Percentiles rank a stretch among this genome's conserved stretches.
These are phyloP conservation scores for Microcyclospora tardicrescens DNA, from an alignment of 2,329 filamentous ascomycete genomes.

Conservation along the genomic window DNA sequence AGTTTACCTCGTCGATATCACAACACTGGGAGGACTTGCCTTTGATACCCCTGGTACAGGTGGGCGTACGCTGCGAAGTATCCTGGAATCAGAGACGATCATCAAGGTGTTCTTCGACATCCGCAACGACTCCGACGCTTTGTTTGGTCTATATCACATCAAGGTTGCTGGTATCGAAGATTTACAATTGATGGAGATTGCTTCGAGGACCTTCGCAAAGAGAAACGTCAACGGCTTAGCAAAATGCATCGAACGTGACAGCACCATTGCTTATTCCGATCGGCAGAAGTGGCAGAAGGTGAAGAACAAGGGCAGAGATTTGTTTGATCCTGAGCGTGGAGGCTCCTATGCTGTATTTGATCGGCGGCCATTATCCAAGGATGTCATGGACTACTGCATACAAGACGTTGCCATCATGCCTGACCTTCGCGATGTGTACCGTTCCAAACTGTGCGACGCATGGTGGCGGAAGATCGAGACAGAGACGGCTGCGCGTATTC, in stretches of 20 bases:
- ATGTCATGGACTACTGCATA: constrained; percentile 32
- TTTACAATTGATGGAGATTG: constrained; percentile 45
- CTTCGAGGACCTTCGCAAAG: constrained; percentile 21
- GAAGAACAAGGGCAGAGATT: constrained; percentile 27
- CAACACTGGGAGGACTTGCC: constrained; percentile 23
- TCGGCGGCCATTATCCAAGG: constrained; percentile 27
- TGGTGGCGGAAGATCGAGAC: too few species aligned
- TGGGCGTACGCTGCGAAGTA: constrained; percentile 20
- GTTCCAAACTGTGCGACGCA: too few species aligned
- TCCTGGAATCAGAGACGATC: constrained; percentile 34
- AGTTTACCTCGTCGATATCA: constrained; percentile 37
- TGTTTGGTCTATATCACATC: constrained; percentile 36
- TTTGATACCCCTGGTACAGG: constrained; percentile 25
- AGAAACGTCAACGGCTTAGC: constrained; percentile 22
- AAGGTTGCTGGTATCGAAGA: constrained; percentile 35
- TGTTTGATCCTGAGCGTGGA: constrained; percentile 31
- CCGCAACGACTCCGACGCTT: constrained; percentile 44
- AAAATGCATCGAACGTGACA: constrained; percentile 24
- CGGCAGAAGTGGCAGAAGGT: constrained; percentile 16
- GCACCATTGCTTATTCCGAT: constrained; percentile 3
- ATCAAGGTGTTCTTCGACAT: constrained; percentile 47
- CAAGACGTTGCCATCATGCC: constrained; percentile 27
- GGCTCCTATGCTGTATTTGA: constrained; percentile 37
- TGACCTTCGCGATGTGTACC: too few species aligned
- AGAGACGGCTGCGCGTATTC: too few species aligned